Conservation (phyloP, 2,329 filamentous ascomycete species). For the Ophiostoma sp. region DNA sequence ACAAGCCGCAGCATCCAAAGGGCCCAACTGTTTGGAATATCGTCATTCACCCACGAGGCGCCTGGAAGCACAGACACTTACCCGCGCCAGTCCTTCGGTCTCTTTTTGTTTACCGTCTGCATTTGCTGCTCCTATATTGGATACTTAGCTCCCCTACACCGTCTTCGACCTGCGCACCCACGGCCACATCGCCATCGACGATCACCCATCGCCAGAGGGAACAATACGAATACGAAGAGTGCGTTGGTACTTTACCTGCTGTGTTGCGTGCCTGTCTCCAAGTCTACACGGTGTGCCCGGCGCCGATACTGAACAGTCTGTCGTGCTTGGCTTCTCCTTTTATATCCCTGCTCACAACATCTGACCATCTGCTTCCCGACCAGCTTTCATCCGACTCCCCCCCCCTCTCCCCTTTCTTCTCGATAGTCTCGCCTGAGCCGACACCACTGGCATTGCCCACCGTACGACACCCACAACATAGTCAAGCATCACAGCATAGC, state of each 20-base stretch:
- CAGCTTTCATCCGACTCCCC: background rate
- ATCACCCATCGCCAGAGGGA: background rate
- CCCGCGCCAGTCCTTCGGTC: background rate
- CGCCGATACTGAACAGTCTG: background rate
- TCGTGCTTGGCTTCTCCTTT: background rate
- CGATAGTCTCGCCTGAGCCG: background rate
- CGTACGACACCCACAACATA: background rate
- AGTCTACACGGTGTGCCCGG: background rate
- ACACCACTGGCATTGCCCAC: background rate
- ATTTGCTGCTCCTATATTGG: background rate
- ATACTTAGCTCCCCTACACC: background rate
- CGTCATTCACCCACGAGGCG: background rate
- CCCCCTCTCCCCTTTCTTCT: background rate
- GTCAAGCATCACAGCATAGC: too few species aligned
- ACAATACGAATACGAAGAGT: background rate
- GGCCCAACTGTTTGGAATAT: background rate
- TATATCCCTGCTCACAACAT: background rate
- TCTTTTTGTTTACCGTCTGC: background rate
- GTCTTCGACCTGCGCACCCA: background rate
- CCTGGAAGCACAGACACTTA: background rate
- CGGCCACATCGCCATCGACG: background rate
- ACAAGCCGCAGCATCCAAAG: constrained; percentile 1
- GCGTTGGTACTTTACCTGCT: background rate
- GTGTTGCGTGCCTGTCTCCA: background rate
- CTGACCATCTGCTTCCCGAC: background rate